Evolutionary conservation across 177 flowering plant species (phyloP), one percentile per base, ranked within the genome.

Genomic region (Vitis hybrid): DNA sequence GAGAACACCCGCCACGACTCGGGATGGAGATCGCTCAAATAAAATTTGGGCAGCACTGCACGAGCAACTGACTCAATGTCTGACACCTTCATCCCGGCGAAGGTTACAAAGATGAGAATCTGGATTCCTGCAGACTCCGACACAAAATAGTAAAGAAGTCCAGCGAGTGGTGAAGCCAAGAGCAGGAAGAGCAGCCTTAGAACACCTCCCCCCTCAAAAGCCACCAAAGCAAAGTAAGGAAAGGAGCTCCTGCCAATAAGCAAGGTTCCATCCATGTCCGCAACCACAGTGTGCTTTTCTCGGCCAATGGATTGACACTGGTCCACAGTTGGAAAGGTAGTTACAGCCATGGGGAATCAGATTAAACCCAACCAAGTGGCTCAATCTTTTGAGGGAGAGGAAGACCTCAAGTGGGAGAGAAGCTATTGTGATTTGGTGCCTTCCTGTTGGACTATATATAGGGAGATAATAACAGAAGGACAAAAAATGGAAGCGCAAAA

Each of bases 241-340:
- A 88, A 88, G 15, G 90, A 81, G 73, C 85, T 84, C 1, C 85
- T 78, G 6, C 86, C 87, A 3, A 74, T 63, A 1, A 85, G 84
- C 35, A 86, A 63, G 4, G 92, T 88, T 6, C 92, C 89, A 17
- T 88, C 89, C 79, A 88, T 57, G 77, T 86, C 92, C 0, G 92
- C 80, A 2, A 85, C 86, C 55, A 83, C 86, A 5, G 84, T 77
- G 64, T 86, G 80, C 35, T 78, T 80, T 18, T 85, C 89, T 0
- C 88, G 78, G 14, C 88, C 85, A 1, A 69, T 80, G 0, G 88
- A 85, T 3, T 76, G 54, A 24, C 91, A 87, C 57, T 75, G 74
- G 13, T 81, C 75, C n/a, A 86, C 71, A 2, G 79, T 67, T 5
- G 85, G 84, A 49, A 84, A 84, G 64, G 11, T 68, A n/a, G 63